These are phyloP conservation scores for Tricholoma bakamatsutake DNA, from an alignment of 768 basidiomycete species.

Conservation along the genomic window DNA sequence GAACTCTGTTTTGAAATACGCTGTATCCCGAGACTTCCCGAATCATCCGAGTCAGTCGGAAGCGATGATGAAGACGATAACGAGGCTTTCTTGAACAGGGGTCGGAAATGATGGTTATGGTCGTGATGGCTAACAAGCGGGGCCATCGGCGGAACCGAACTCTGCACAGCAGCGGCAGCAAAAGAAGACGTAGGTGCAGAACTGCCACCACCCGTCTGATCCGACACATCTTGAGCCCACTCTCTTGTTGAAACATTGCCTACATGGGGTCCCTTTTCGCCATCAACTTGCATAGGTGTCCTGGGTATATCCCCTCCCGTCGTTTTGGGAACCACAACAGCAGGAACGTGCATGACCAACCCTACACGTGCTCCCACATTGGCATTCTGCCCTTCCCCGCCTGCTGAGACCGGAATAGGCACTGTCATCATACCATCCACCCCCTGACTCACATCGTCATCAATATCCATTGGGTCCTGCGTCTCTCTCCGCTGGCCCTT, in stretches of 20 bases:
- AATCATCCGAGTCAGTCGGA: constrained; percentile 12
- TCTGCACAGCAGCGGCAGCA: neutral
- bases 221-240: constrained; percentile 41
- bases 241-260: constrained; percentile 28
- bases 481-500: neutral
- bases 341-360: constrained; percentile 27
- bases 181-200: neutral
- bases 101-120: constrained; percentile 1
- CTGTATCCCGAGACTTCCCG: neutral
- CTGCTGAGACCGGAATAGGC: constrained; percentile 7
- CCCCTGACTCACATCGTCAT: constrained; percentile 8
- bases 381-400: neutral
- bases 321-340: constrained; percentile 8
- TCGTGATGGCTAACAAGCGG: neutral
- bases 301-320: constrained; percentile 5
- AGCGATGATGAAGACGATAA: constrained; percentile 7
- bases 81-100: constrained; percentile 1
- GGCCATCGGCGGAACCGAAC: neutral
- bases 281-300: constrained; percentile 23
- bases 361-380: constrained; percentile 1
- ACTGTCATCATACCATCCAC: constrained; percentile 3
- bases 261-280: constrained; percentile 5
- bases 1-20: neutral
- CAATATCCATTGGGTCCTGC: constrained; percentile 27
- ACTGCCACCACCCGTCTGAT: constrained; percentile 19